Conservation (phyloP, 352 stramenopile species). For the Phytophthora multivora region DNA sequence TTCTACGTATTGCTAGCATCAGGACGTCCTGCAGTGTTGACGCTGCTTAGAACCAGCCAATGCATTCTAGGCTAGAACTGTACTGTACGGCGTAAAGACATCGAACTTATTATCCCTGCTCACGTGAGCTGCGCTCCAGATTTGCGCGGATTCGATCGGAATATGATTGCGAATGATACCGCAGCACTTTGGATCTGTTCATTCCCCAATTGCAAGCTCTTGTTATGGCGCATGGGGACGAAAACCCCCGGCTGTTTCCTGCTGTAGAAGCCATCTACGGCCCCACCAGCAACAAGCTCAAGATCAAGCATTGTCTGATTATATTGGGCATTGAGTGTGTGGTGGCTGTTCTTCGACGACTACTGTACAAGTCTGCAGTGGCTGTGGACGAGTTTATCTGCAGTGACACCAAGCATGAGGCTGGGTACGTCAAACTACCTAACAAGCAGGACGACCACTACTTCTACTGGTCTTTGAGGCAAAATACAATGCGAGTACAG, state of each 20-base stretch:
- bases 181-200: constrained; percentile 1
- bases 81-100: too few species aligned
- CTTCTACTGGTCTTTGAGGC: constrained; percentile 76
- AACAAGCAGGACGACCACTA: constrained; percentile 70
- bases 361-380: background rate
- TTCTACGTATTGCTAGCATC: too few species aligned
- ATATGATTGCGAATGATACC: background rate
- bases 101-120: too few species aligned
- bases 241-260: constrained; percentile 4
- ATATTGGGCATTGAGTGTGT: constrained; percentile 13
- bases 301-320: constrained; percentile 24
- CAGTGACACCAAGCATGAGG: constrained; percentile 37
- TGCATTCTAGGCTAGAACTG: too few species aligned
- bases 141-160: background rate
- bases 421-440: constrained; percentile 53
- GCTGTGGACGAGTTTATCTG: constrained; percentile 16
- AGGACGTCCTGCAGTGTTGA: too few species aligned
- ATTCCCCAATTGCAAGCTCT: background rate
- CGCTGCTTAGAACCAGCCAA: too few species aligned
- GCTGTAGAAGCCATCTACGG: constrained; percentile 21
- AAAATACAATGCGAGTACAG: constrained; percentile 29
- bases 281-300: constrained; percentile 20
- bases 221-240: background rate
- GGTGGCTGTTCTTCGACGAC: constrained; percentile 17
- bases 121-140: too few species aligned